These are phyloP conservation scores for Rutstroemia sp. DNA, from an alignment of 2,329 filamentous ascomycete species.

Conservation along the genomic window DNA sequence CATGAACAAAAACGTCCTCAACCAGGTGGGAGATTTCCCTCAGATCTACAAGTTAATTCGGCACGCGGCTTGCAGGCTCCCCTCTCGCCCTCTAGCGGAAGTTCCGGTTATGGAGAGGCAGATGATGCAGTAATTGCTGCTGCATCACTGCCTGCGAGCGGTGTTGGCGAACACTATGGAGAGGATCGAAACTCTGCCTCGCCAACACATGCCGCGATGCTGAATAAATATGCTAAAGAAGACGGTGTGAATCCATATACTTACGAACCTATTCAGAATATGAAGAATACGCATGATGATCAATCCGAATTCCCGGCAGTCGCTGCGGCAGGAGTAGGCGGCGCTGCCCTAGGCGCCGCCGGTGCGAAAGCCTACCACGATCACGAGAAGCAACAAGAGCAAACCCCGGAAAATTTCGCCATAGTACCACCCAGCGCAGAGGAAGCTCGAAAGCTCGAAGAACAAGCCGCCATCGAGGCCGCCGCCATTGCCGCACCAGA, in stretches of 20 bases:
- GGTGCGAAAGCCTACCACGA: constrained; percentile 16
- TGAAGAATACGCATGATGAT: constrained; percentile 4
- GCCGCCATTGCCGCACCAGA: constrained; percentile 22
- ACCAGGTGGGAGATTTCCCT: constrained; percentile 95
- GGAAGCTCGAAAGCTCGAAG: constrained; percentile 5
- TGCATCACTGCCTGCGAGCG: constrained; percentile 33
- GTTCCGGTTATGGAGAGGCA: constrained; percentile 47
- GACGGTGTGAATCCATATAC: constrained; percentile 54
- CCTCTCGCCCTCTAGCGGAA: constrained; percentile 74
- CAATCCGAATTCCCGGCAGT: constrained; percentile 6
- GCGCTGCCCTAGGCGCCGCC: constrained; percentile 14
- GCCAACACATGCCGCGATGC: constrained; percentile 41
- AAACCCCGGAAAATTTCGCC: constrained; percentile 14
- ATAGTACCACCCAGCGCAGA: constrained; percentile 22
- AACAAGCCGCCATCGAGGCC: constrained; percentile 21
- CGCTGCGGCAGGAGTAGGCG: constrained; percentile 18
- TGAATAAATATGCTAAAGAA: constrained; percentile 42
- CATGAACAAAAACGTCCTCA: constrained; percentile 63
- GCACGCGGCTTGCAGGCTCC: constrained; percentile 73
- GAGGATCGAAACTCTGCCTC: constrained; percentile 33
- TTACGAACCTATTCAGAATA: constrained; percentile 23
- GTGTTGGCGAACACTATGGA: constrained; percentile 21
- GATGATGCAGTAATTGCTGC: constrained; percentile 52
- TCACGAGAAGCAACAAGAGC: constrained; percentile 13
- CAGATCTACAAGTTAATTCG: constrained; percentile 77